phyloP scores from a whole-genome alignment of 1,284 basidiomycete species.

The Ustilago shanxiensis region DNA sequence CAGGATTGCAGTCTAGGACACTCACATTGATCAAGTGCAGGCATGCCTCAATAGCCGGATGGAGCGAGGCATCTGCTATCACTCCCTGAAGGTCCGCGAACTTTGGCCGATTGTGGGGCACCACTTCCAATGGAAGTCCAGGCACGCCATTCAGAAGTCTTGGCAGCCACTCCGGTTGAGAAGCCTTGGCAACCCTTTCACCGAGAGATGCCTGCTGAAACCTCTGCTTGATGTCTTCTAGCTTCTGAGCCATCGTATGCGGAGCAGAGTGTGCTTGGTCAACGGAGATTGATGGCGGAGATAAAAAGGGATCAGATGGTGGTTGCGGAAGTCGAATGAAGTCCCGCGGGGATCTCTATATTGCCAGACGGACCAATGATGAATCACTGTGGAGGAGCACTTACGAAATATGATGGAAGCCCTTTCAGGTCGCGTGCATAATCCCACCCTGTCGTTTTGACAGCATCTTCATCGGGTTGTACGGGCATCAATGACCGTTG shows the following conservation, averaged over 20 bases:
- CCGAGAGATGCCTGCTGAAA: neutral
- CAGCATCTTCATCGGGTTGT: no score
- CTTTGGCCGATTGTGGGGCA: constrained; percentile 23
- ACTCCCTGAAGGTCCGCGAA: constrained; percentile 23
- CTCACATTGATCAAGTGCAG: constrained; percentile 44
- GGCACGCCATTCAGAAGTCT: constrained; percentile 14
- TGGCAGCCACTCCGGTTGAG: constrained; percentile 15
- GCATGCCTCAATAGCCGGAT: constrained; percentile 33
- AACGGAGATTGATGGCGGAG: no score
- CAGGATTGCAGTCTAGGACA: neutral
- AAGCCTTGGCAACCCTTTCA: neutral
- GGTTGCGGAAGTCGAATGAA: no score
- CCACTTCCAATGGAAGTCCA: constrained; percentile 13
- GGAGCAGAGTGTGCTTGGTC: no score
- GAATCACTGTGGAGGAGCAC: no score
- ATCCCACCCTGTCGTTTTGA: no score
- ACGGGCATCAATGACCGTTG: no score
- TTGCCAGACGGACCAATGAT: no score
- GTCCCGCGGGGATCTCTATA: no score
- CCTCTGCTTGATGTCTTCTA: constrained; percentile 12
- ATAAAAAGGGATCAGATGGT: no score
- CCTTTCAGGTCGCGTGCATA: no score
- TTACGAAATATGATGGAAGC: no score
- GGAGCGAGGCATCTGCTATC: constrained; percentile 25
- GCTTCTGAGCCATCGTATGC: constrained; percentile 8